Percentiles rank a stretch among this genome's conserved stretches.
phyloP scores from a whole-genome alignment of 2,329 filamentous ascomycete genomes.

The Aaosphaeria arxii region DNA sequence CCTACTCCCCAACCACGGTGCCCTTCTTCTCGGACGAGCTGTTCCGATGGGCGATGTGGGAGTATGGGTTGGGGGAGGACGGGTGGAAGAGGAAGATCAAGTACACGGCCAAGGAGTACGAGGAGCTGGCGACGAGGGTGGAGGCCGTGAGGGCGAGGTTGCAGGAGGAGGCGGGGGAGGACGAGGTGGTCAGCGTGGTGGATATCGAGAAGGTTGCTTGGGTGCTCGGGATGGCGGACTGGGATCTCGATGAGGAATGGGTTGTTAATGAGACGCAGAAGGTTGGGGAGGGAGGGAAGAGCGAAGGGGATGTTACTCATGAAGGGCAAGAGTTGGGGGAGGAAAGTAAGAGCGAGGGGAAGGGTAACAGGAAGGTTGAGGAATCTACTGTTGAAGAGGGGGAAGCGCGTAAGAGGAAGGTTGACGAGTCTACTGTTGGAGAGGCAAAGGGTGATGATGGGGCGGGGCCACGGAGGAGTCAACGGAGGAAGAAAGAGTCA shows the following conservation, averaged over 20 bases:
- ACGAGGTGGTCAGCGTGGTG: conserved; percentile 53
- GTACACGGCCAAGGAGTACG: conserved; percentile 23
- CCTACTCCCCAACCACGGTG: conserved; percentile 57
- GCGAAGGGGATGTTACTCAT: neutral
- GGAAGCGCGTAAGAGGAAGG: too few relatives aligned
- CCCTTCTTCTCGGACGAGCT: conserved; percentile 81
- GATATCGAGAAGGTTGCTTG: conserved; percentile 71
- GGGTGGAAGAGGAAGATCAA: conserved; percentile 57
- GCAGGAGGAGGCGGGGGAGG: conserved; percentile 58
- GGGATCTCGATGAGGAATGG: conserved; percentile 12
- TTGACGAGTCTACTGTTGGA: too few relatives aligned
- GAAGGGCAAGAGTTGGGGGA: neutral
- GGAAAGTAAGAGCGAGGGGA: neutral
- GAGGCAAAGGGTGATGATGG: too few relatives aligned
- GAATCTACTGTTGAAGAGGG: neutral
- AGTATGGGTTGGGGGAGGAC: conserved; percentile 44
- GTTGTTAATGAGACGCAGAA: conserved; percentile 10
- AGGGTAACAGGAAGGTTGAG: neutral
- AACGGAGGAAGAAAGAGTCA: too few relatives aligned
- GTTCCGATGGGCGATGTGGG: conserved; percentile 67
- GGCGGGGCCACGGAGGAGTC: too few relatives aligned
- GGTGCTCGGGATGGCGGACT: conserved; percentile 55
- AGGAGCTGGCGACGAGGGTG: neutral
- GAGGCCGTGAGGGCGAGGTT: neutral
- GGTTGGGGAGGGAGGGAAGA: conserved; percentile 14